A percentile compares a stretch with the other conserved stretches of the same genome.
phyloP scores from a whole-genome alignment of 73 alveolate species.

The Tetrahymena borealis region DNA sequence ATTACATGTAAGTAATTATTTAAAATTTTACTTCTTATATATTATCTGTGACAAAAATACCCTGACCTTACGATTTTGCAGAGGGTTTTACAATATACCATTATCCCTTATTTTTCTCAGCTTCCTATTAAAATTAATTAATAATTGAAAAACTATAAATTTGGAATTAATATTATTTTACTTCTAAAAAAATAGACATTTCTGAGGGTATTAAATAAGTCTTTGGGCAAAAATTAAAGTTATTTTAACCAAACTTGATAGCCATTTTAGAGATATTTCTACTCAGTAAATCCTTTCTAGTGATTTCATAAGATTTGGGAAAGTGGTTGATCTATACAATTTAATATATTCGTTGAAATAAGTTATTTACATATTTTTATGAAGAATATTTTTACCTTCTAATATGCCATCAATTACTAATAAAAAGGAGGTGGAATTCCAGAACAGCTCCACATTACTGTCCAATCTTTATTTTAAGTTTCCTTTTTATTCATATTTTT shows the following conservation, averaged over 20 bases:
- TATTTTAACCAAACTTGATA: conserved; percentile 42
- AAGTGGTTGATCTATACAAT: conserved; percentile 51
- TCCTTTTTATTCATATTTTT: no score
- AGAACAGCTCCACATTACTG: conserved; percentile 23
- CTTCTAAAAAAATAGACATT: conserved; percentile 24
- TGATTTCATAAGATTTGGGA: conserved; percentile 68
- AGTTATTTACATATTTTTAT: not conserved
- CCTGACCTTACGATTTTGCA: conserved; percentile 75
- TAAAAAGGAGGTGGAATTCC: conserved; percentile 15
- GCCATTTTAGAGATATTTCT: conserved; percentile 54
- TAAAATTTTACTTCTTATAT: conserved; percentile 29
- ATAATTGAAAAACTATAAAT: not conserved
- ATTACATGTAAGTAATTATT: not conserved
- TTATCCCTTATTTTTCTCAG: conserved; percentile 9
- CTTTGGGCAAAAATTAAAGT: conserved; percentile 62
- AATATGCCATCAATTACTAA: conserved; percentile 10
- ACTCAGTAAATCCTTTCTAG: conserved; percentile 59
- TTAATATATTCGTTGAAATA: not conserved
- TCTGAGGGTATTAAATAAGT: conserved; percentile 68
- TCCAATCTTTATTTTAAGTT: conserved; percentile 38
- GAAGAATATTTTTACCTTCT: not conserved
- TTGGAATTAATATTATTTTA: conserved; percentile 17
- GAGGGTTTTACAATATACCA: conserved; percentile 74
- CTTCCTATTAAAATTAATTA: conserved; percentile 2
- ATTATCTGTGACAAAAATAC: conserved; percentile 64